Evolutionary conservation across 495 filamentous ascomycete genomes (phyloP).

Genomic region (Penicillium lividum): DNA sequence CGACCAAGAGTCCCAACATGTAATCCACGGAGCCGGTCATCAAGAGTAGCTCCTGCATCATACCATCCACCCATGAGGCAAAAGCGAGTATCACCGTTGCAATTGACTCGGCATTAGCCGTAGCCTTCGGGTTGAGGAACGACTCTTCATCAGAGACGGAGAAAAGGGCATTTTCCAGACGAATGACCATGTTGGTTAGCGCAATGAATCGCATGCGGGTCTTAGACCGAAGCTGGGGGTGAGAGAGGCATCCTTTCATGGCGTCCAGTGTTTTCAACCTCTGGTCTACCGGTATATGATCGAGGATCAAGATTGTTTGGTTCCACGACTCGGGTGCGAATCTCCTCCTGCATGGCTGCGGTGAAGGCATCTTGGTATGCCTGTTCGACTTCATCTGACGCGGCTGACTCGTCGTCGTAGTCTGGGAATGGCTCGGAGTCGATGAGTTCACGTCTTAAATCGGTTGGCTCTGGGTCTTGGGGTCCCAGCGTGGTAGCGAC

Average conservation of each 20-base stretch:
- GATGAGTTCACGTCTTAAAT: not conserved
- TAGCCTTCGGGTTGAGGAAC: constrained; percentile 16
- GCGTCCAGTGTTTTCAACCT: constrained; percentile 18
- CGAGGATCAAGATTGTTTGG: constrained; percentile 1
- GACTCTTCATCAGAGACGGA: constrained; percentile 13
- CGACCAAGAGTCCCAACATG: constrained; percentile 4
- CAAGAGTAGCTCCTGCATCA: constrained; percentile 14
- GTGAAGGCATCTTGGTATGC: constrained; percentile 27
- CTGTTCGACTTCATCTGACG: constrained; percentile 5
- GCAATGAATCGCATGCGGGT: constrained; percentile 25
- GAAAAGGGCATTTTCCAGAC: constrained; percentile 28
- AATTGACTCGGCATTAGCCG: constrained; percentile 6
- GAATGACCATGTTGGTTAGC: constrained; percentile 28
- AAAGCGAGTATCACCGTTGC: constrained; percentile 18
- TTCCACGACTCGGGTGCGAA: constrained; percentile 20
- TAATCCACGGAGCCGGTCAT: constrained; percentile 5
- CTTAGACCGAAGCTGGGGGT: constrained; percentile 10
- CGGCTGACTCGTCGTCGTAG: constrained; percentile 23
- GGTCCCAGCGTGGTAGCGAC: not conserved
- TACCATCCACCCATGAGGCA: constrained; percentile 17
- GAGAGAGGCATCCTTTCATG: constrained; percentile 18
- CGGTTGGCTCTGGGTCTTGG: not conserved
- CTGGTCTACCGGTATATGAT: not conserved
- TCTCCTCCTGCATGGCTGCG: constrained; percentile 24
- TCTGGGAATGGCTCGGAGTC: constrained; percentile 37